Evolutionary conservation across 345 rosid genomes (phyloP).

Genomic region (Rhizophora mangle): DNA sequence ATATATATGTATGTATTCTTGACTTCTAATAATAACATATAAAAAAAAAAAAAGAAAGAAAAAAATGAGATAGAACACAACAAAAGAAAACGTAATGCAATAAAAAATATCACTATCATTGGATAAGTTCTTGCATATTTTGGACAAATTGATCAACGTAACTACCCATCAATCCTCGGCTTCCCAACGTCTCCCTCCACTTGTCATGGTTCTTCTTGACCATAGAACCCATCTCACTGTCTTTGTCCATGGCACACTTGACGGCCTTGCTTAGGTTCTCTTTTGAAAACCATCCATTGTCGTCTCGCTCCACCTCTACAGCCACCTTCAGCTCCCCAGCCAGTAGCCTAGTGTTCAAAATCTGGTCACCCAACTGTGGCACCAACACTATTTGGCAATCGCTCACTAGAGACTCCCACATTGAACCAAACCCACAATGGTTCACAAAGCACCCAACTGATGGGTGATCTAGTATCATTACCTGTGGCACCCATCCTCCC

Average conservation of each 20-base stretch:
- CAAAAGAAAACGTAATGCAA: too few relatives aligned
- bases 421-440: constrained; percentile 32
- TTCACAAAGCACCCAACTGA: constrained; percentile 26
- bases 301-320: constrained; percentile 37
- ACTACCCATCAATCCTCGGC: constrained; percentile 29
- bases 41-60: too few relatives aligned
- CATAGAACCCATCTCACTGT: constrained; percentile 35
- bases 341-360: constrained; percentile 39
- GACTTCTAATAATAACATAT: too few relatives aligned
- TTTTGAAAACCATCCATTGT: constrained; percentile 22
- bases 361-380: constrained; percentile 42
- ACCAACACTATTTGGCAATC: constrained; percentile 39
- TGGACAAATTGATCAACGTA: constrained; percentile 44
- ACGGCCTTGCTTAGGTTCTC: constrained; percentile 18
- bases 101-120: background rate
- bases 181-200: constrained; percentile 34
- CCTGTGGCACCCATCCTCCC: constrained; percentile 25
- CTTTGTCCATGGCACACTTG: constrained; percentile 26
- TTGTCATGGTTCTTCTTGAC: constrained; percentile 43
- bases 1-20: too few relatives aligned
- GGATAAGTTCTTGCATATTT: constrained; percentile 32
- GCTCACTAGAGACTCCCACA: constrained; percentile 46
- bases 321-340: constrained; percentile 40
- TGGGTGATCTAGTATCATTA: constrained; percentile 17
- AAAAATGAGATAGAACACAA: too few relatives aligned